These are phyloP conservation scores for Fallopia convolvulus DNA, from an alignment of 148 eudicot genomes.

Conservation along the genomic window DNA sequence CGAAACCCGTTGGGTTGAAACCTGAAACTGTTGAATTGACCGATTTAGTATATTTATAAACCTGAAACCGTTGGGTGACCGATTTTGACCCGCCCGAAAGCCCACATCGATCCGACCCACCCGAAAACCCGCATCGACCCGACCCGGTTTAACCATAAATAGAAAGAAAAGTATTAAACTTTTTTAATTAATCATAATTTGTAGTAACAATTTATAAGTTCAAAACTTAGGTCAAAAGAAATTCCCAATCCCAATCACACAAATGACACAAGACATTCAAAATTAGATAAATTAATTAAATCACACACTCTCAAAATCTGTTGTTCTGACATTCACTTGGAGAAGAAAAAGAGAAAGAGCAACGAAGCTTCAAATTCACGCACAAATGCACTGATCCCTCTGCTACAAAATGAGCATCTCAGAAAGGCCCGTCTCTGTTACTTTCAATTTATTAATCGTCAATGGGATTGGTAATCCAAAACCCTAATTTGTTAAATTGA, in stretches of 20 bases:
- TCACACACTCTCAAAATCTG: neutral
- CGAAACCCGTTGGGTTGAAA: too few species aligned
- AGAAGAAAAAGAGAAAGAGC: neutral
- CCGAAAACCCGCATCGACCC: too few species aligned
- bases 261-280: neutral
- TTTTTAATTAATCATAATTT: too few species aligned
- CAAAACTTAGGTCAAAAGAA: neutral
- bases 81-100: too few species aligned
- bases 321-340: neutral
- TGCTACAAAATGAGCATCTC: neutral
- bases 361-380: neutral
- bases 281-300: neutral
- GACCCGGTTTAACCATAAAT: too few species aligned
- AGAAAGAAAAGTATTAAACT: too few species aligned
- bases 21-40: too few species aligned
- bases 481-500: neutral
- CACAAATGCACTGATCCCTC: constrained; percentile 5
- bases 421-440: neutral
- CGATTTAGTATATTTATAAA: too few species aligned
- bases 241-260: neutral
- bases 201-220: neutral
- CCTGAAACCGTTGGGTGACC: too few species aligned
- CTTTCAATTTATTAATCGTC: neutral
- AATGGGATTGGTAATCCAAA: neutral
- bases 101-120: too few species aligned